Conservation (phyloP, 805 yeast genomes). For the Ogataea kodamae region DNA sequence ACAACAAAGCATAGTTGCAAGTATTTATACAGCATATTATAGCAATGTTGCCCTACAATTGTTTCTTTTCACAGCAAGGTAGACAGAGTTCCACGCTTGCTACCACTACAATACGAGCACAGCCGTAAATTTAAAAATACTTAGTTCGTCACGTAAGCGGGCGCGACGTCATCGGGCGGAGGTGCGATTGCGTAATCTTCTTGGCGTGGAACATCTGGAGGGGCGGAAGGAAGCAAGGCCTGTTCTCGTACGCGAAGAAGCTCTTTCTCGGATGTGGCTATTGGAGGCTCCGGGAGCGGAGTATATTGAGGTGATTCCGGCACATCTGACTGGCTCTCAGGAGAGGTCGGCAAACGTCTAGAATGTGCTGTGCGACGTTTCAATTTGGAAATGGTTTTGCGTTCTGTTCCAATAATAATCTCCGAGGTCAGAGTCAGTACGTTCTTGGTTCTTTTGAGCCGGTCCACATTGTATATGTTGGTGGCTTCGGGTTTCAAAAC, state of each 20-base stretch:
- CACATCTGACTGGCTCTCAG: constrained; percentile 5
- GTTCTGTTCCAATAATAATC: constrained; percentile 74
- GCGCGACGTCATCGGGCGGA: neutral
- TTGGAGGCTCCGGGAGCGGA: constrained; percentile 9
- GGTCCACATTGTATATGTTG: constrained; percentile 72
- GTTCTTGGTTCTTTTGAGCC: constrained; percentile 68
- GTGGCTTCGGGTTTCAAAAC: constrained; percentile 19
- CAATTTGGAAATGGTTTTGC: constrained; percentile 37
- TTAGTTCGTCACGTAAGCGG: constrained; percentile 1
- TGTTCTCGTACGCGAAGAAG: constrained; percentile 50
- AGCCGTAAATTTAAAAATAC: constrained; percentile 3
- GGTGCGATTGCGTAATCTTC: constrained; percentile 15
- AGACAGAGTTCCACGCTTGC: constrained; percentile 2
- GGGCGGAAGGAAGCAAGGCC: constrained; percentile 62
- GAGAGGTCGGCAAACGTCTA: constrained; percentile 4
- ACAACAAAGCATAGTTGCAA: too few relatives aligned
- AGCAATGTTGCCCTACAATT: constrained; percentile 9
- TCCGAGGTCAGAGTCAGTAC: constrained; percentile 80
- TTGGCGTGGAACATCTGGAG: constrained; percentile 21
- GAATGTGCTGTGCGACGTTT: constrained; percentile 12
- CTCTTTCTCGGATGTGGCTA: constrained; percentile 54
- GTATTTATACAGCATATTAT: constrained; percentile 3
- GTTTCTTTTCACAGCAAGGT: constrained; percentile 8
- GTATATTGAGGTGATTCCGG: constrained; percentile 12
- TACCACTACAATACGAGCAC: constrained; percentile 6